Evolutionary conservation across 2,329 filamentous ascomycete species (phyloP).

Genomic region (Alternaria brassicicola): DNA sequence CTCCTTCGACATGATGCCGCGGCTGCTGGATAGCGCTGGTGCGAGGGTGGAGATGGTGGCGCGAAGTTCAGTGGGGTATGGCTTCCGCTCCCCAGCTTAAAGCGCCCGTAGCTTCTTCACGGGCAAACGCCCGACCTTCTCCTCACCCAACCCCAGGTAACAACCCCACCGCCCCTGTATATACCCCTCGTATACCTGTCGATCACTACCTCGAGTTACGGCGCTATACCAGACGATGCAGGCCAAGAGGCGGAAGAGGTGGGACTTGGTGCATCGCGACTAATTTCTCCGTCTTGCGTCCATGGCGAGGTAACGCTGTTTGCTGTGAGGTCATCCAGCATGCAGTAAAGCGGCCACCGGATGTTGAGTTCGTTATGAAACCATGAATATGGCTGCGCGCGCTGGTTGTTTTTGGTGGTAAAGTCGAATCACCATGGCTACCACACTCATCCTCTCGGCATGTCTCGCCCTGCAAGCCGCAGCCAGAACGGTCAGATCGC

Average conservation of each 20-base stretch:
- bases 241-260: slow-evolving; percentile 10
- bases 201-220: neutral
- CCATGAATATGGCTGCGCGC: neutral
- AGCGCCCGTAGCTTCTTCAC: neutral
- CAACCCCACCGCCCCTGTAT: neutral
- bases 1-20: neutral
- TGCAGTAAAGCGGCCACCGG: neutral
- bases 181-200: neutral
- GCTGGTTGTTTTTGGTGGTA: neutral
- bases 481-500: slow-evolving; percentile 28
- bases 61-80: neutral
- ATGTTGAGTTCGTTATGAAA: neutral
- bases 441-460: slow-evolving; percentile 3
- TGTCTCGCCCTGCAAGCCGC: slow-evolving; percentile 12
- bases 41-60: neutral
- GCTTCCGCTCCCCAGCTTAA: neutral
- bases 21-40: neutral
- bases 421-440: neutral
- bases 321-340: neutral
- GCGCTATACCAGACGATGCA: neutral
- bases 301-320: neutral
- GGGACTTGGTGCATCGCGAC: slow-evolving; percentile 2
- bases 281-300: slow-evolving; percentile 10
- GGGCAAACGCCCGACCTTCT: slow-evolving; percentile 3
- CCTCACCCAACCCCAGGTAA: slow-evolving; percentile 1